Conservation (phyloP, 1,139 yeast species). For the Nakaseomyces uthaithaninus region DNA sequence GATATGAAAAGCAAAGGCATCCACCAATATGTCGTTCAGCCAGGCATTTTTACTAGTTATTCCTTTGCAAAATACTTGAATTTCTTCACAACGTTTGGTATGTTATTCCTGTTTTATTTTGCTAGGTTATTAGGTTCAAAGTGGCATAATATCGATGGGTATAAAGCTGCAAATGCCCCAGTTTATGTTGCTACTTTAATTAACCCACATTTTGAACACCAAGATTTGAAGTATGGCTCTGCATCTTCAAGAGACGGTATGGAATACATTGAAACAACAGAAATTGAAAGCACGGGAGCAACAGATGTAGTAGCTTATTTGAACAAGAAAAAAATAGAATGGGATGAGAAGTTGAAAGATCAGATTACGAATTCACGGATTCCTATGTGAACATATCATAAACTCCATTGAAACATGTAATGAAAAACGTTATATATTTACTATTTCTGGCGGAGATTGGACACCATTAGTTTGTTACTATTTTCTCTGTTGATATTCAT, state of each 20-base stretch:
- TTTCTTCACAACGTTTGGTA: slow-evolving; percentile 71
- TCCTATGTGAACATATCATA: slow-evolving; percentile 14
- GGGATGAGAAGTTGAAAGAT: slow-evolving; percentile 63
- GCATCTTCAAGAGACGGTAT: slow-evolving; percentile 55
- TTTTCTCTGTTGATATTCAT: too few species aligned
- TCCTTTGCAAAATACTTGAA: slow-evolving; percentile 73
- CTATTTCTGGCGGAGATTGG: too few species aligned
- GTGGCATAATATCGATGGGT: slow-evolving; percentile 83
- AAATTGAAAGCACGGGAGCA: slow-evolving; percentile 55
- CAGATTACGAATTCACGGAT: slow-evolving; percentile 56
- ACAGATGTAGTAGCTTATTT: slow-evolving; percentile 57
- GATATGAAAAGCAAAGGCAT: slow-evolving; percentile 45
- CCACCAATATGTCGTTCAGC: slow-evolving; percentile 73
- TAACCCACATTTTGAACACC: slow-evolving; percentile 39
- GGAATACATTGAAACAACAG: slow-evolving; percentile 50
- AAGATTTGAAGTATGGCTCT: slow-evolving; percentile 64
- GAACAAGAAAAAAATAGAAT: slow-evolving; percentile 45
- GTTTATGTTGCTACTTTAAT: slow-evolving; percentile 48
- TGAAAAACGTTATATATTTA: too few species aligned
- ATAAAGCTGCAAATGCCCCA: slow-evolving; percentile 84
- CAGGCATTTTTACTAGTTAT: slow-evolving; percentile 86
- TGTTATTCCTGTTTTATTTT: slow-evolving; percentile 75
- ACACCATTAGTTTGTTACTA: not conserved
- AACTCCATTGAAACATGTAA: not conserved
- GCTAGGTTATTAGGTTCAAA: slow-evolving; percentile 78